Percentiles rank a stretch among this genome's conserved stretches.
phyloP scores from a whole-genome alignment of 805 yeast species.

The Wickerhamiella allomyrinae region DNA sequence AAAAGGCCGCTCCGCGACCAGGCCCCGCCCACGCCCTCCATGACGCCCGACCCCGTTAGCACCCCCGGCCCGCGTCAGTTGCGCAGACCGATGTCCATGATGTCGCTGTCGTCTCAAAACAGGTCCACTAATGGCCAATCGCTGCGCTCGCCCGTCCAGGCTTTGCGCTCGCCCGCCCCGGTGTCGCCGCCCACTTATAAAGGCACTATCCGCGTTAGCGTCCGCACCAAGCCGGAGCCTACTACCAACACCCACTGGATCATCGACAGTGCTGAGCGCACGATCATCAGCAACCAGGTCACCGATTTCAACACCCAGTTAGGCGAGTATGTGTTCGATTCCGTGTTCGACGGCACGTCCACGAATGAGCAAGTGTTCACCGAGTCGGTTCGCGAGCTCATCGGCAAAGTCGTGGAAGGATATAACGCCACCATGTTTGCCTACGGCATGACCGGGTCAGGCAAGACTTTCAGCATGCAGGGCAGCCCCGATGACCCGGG shows the following conservation, averaged over 20 bases:
- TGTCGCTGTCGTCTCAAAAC: slow-evolving; percentile 4
- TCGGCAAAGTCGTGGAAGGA: slow-evolving; percentile 48
- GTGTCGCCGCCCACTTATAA: slow-evolving; percentile 28
- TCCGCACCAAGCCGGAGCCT: slow-evolving; percentile 55
- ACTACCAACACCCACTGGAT: slow-evolving; percentile 6
- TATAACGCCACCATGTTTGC: slow-evolving; percentile 85
- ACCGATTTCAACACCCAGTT: slow-evolving; percentile 20
- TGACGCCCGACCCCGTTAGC: neutral
- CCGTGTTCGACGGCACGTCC: slow-evolving; percentile 49
- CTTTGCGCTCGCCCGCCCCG: slow-evolving; percentile 10
- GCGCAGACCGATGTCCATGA: slow-evolving; percentile 17
- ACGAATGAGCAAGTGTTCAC: slow-evolving; percentile 50
- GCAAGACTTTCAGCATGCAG: slow-evolving; percentile 79
- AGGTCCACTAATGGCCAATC: neutral
- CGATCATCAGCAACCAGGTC: slow-evolving; percentile 6
- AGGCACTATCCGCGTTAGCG: slow-evolving; percentile 62
- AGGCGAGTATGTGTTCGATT: slow-evolving; percentile 61
- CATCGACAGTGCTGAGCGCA: slow-evolving; percentile 1
- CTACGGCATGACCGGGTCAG: slow-evolving; percentile 90
- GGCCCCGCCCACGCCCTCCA: neutral
- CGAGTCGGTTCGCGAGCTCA: slow-evolving; percentile 38
- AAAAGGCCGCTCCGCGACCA: neutral
- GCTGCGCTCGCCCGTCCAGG: slow-evolving; percentile 7
- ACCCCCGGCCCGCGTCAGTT: slow-evolving; percentile 1
- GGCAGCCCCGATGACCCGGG: slow-evolving; percentile 49